phyloP scores from a whole-genome alignment of 805 yeast genomes.

The Yarrowia bubula region DNA sequence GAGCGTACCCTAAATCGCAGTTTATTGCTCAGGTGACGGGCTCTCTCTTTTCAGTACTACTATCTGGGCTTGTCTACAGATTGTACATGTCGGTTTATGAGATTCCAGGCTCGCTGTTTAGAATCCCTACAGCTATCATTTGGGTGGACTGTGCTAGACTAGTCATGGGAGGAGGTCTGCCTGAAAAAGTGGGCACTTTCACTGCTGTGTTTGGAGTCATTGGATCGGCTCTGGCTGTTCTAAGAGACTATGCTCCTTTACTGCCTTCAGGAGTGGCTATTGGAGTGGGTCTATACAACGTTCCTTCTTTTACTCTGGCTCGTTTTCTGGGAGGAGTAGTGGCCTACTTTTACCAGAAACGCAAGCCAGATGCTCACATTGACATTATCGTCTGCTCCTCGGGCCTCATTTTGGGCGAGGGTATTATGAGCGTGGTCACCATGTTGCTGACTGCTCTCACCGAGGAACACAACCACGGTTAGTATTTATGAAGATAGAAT shows the following conservation, averaged over 20 bases:
- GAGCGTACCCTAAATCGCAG: slow-evolving; percentile 91
- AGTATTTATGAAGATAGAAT: background rate
- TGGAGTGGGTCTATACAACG: slow-evolving; percentile 92
- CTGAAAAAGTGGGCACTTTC: slow-evolving; percentile 68
- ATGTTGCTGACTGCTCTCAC: slow-evolving; percentile 64
- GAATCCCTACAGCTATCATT: slow-evolving; percentile 92
- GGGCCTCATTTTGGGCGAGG: slow-evolving; percentile 93
- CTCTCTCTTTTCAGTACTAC: slow-evolving; percentile 73
- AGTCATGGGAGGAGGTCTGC: slow-evolving; percentile 86
- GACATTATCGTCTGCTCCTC: slow-evolving; percentile 83
- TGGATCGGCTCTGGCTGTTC: slow-evolving; percentile 45
- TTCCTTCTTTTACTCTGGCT: slow-evolving; percentile 91
- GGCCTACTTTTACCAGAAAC: slow-evolving; percentile 42
- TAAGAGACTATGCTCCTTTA: slow-evolving; percentile 51
- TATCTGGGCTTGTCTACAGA: slow-evolving; percentile 78
- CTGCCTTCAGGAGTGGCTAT: slow-evolving; percentile 96
- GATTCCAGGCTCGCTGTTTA: slow-evolving; percentile 76
- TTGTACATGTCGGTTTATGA: slow-evolving; percentile 78
- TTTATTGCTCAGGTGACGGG: slow-evolving; percentile 88
- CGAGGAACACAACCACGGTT: background rate
- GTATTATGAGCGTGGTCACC: slow-evolving; percentile 76
- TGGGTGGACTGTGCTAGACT: slow-evolving; percentile 96
- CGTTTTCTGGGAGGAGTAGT: slow-evolving; percentile 84
- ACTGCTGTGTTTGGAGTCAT: slow-evolving; percentile 69
- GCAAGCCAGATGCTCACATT: slow-evolving; percentile 51